phyloP scores from a whole-genome alignment of 2,329 filamentous ascomycete species.

The Tricladium varicosporioides region DNA sequence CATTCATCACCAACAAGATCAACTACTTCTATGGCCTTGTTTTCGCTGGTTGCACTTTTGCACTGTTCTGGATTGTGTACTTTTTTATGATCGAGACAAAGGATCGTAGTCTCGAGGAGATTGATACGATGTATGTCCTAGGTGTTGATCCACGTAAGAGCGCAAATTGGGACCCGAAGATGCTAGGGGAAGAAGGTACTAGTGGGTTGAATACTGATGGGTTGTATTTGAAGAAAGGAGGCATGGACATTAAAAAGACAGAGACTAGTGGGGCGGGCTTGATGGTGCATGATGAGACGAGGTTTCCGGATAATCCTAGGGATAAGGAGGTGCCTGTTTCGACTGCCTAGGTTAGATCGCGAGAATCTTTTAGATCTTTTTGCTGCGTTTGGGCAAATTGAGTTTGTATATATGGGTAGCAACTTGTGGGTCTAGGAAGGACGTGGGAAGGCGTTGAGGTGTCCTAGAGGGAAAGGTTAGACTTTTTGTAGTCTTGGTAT shows the following conservation, averaged over 20 bases:
- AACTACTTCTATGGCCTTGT: slow-evolving; percentile 66
- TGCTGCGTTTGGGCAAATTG: no score
- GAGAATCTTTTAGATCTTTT: no score
- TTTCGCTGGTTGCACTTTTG: slow-evolving; percentile 68
- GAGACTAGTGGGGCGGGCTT: slow-evolving; percentile 4
- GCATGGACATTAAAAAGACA: slow-evolving; percentile 10
- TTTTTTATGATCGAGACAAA: slow-evolving; percentile 77
- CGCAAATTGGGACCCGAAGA: slow-evolving; percentile 28
- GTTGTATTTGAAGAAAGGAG: not conserved
- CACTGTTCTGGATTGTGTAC: slow-evolving; percentile 66
- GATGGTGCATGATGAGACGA: slow-evolving; percentile 22
- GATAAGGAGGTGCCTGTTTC: not conserved
- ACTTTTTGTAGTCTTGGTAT: no score
- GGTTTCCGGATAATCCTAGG: slow-evolving; percentile 14
- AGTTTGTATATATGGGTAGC: no score
- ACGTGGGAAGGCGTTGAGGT: no score
- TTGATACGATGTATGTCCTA: slow-evolving; percentile 72
- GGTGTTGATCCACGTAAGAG: slow-evolving; percentile 44
- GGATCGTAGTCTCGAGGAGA: slow-evolving; percentile 72
- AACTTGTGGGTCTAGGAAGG: no score
- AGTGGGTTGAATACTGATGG: slow-evolving; percentile 1
- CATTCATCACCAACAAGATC: slow-evolving; percentile 70
- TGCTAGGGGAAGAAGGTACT: slow-evolving; percentile 19
- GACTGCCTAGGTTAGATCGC: not conserved
- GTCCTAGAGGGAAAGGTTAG: no score